These are phyloP conservation scores for Myxozyma melibiosi DNA, from an alignment of 805 yeast species.

Conservation along the genomic window DNA sequence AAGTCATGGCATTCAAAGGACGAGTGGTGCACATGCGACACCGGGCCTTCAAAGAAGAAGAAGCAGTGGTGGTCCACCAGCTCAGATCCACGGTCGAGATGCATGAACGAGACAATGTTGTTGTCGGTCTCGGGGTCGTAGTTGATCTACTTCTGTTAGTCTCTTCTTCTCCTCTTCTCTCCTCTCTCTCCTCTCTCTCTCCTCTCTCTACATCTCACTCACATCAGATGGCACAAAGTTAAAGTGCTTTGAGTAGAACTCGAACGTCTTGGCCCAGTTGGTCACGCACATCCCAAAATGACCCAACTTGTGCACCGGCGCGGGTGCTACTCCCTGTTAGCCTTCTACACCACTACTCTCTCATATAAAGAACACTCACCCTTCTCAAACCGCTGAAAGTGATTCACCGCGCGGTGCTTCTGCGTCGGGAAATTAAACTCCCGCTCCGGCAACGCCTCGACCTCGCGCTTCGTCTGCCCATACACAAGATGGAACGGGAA, in stretches of 20 bases:
- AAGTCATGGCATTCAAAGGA: conserved; percentile 1
- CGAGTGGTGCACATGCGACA: conserved; percentile 3
- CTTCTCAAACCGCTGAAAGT: conserved; percentile 3
- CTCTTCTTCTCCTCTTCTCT: no score
- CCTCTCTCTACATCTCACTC: no score
- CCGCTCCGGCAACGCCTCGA: conserved; percentile 3
- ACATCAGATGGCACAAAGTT: neutral
- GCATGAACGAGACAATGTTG: neutral
- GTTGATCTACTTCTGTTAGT: no score
- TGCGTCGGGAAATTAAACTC: conserved; percentile 1
- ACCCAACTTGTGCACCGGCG: neutral
- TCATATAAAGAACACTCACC: no score
- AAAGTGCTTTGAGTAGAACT: neutral
- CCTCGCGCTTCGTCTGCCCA: neutral
- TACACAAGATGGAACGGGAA: conserved; percentile 1
- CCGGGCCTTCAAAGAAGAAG: conserved; percentile 6
- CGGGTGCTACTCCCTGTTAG: no score
- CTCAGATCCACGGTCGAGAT: neutral
- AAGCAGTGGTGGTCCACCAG: neutral
- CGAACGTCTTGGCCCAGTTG: neutral
- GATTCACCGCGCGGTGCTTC: conserved; percentile 3
- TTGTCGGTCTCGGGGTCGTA: neutral
- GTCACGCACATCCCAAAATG: conserved; percentile 6
- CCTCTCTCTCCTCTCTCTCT: no score
- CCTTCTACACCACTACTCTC: no score